A percentile compares a stretch with the other conserved stretches of the same genome.
Conservation (phyloP, 2,329 filamentous ascomycete genomes). For the Cercospora janseana region DNA sequence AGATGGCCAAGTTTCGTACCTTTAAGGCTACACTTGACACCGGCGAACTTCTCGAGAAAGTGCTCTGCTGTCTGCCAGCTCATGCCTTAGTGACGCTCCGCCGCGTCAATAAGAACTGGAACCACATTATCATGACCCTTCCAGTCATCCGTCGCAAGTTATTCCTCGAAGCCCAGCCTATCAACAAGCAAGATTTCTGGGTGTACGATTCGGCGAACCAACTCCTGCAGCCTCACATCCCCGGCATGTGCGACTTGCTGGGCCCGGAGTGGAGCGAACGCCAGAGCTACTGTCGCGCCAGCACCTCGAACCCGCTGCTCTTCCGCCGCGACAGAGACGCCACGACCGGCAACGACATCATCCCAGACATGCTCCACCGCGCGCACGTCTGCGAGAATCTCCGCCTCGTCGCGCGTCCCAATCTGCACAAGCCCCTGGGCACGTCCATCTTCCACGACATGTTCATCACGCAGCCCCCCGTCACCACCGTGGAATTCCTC, state of each 20-base stretch:
- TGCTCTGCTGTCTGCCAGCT: constrained; percentile 20
- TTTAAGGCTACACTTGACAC: constrained; percentile 21
- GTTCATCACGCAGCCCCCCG: constrained; percentile 18
- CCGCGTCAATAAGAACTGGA: constrained; percentile 27
- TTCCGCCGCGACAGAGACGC: background rate
- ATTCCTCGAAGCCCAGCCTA: constrained; percentile 8
- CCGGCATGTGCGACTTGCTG: background rate
- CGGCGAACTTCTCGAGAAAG: constrained; percentile 22
- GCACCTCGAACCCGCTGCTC: constrained; percentile 15
- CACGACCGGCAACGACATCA: background rate
- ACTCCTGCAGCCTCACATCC: constrained; percentile 1
- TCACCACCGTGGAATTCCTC: constrained; percentile 2
- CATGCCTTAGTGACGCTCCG: constrained; percentile 15
- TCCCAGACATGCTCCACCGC: background rate
- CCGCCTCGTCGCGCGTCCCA: constrained; percentile 6
- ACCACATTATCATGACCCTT: constrained; percentile 9
- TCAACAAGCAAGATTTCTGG: background rate
- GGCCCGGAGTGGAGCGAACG: background rate
- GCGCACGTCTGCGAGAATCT: constrained; percentile 16
- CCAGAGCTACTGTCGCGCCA: constrained; percentile 3
- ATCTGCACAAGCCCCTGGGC: background rate
- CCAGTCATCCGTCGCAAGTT: constrained; percentile 1
- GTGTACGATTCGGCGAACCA: background rate
- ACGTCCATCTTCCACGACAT: constrained; percentile 12
- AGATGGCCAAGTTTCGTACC: constrained; percentile 1